A percentile compares a stretch with the other conserved stretches of the same genome.
Evolutionary conservation across 225 moss, liverwort and hornwort genomes (phyloP).

Genomic region (Pleurozium schreberi): DNA sequence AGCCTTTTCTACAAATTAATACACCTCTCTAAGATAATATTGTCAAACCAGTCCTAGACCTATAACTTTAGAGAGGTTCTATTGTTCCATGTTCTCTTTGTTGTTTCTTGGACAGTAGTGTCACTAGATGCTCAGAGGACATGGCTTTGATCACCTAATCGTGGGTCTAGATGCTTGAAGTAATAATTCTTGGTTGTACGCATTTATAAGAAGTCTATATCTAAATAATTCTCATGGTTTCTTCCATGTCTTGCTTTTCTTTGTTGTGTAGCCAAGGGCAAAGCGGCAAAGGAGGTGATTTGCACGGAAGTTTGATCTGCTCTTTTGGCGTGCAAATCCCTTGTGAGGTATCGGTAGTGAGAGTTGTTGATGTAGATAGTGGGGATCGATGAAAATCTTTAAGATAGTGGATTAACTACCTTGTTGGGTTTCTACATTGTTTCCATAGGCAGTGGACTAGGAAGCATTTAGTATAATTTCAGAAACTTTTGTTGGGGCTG

Average conservation of each 20-base stretch:
- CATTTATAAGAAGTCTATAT: background rate
- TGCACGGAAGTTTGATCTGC: background rate
- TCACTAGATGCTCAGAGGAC: background rate
- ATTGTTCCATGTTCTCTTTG: background rate
- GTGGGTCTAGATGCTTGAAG: background rate
- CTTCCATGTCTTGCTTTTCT: background rate
- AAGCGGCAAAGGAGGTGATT: conserved; percentile 76
- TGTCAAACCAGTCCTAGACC: too few species aligned
- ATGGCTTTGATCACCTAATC: background rate
- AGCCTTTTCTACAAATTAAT: too few species aligned
- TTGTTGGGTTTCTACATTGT: background rate
- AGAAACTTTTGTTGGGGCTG: background rate
- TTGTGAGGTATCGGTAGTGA: background rate
- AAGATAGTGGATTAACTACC: conserved; percentile 33
- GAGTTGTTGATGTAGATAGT: conserved; percentile 19
- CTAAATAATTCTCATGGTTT: background rate
- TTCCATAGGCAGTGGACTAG: background rate
- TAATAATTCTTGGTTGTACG: background rate
- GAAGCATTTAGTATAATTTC: background rate
- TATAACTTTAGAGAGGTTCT: too few species aligned
- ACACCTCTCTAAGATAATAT: too few species aligned
- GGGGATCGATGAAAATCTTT: conserved; percentile 5
- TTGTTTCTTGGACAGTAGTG: background rate
- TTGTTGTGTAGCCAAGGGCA: conserved; percentile 40
- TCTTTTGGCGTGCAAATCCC: background rate